phyloP scores from a whole-genome alignment of 2,329 filamentous ascomycete genomes.

The Fusarium sp. region DNA sequence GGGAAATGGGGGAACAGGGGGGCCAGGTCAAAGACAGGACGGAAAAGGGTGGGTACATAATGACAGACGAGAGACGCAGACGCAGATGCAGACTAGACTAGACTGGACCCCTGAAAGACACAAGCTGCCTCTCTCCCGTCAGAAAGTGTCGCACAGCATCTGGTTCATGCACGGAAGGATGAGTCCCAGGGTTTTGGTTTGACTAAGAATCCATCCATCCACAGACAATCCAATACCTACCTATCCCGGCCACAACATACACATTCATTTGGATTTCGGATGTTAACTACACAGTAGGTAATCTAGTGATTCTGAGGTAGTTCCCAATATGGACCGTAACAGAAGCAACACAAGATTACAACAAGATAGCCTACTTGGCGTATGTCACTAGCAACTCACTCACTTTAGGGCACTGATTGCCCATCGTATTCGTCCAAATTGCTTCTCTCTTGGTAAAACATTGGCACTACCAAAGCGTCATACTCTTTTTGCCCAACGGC shows the following conservation, averaged over 20 bases:
- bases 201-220: neutral
- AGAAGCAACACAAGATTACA: constrained; percentile 30
- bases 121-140: constrained; percentile 6
- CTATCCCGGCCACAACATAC: neutral
- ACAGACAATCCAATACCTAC: too few relatives aligned
- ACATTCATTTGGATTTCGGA: neutral
- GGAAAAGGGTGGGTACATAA: constrained; percentile 6
- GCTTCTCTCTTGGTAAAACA: constrained; percentile 8
- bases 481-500: neutral
- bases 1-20: constrained; percentile 18
- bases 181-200: constrained; percentile 31
- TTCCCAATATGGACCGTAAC: neutral
- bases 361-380: constrained; percentile 23
- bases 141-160: constrained; percentile 27
- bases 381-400: constrained; percentile 26
- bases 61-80: constrained; percentile 34
- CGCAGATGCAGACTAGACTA: constrained; percentile 5
- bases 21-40: neutral
- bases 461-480: constrained; percentile 7
- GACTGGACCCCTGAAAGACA: constrained; percentile 27
- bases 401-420: neutral
- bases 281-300: too few relatives aligned
- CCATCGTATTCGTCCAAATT: constrained; percentile 27
- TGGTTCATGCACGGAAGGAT: constrained; percentile 17
- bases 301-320: too few relatives aligned